Conservation (phyloP, 169 alveolate species). For the Cryptosporidium parvum region DNA sequence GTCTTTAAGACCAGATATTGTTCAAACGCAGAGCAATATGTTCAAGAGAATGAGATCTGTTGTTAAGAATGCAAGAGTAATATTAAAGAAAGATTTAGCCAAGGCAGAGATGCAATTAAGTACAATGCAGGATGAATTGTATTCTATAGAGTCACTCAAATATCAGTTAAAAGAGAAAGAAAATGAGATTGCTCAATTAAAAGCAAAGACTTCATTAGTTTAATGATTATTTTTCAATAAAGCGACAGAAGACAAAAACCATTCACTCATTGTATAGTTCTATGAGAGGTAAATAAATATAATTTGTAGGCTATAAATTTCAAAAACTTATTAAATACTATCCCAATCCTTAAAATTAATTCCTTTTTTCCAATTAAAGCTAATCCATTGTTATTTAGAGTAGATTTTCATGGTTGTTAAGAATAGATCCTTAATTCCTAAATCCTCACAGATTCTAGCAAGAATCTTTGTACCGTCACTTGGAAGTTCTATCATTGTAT, state of each 20-base stretch:
- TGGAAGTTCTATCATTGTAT: conserved; percentile 77
- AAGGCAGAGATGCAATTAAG: conserved; percentile 73
- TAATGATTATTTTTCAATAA: conserved; percentile 62
- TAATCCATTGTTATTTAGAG: conserved; percentile 1
- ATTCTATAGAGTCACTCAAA: conserved; percentile 57
- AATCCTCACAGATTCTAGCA: conserved; percentile 78
- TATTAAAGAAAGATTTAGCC: conserved; percentile 59
- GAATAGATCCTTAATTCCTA: conserved; percentile 80
- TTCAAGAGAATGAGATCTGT: conserved; percentile 75
- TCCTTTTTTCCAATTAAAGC: background rate
- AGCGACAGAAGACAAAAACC: background rate
- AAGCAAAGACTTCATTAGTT: conserved; percentile 51
- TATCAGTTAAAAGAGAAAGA: conserved; percentile 68
- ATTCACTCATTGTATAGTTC: background rate
- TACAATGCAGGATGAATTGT: conserved; percentile 60
- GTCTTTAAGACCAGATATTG: conserved; percentile 66
- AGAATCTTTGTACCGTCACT: conserved; percentile 79
- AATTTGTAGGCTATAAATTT: conserved; percentile 13
- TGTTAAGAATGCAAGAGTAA: conserved; percentile 75
- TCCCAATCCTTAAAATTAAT: background rate
- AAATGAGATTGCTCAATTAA: conserved; percentile 73
- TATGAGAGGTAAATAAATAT: background rate
- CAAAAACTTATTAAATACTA: conserved; percentile 1
- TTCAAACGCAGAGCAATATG: conserved; percentile 63
- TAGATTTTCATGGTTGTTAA: conserved; percentile 82